These are phyloP conservation scores for Malassezia obtusa DNA, from an alignment of 1,284 basidiomycete genomes.

Conservation along the genomic window DNA sequence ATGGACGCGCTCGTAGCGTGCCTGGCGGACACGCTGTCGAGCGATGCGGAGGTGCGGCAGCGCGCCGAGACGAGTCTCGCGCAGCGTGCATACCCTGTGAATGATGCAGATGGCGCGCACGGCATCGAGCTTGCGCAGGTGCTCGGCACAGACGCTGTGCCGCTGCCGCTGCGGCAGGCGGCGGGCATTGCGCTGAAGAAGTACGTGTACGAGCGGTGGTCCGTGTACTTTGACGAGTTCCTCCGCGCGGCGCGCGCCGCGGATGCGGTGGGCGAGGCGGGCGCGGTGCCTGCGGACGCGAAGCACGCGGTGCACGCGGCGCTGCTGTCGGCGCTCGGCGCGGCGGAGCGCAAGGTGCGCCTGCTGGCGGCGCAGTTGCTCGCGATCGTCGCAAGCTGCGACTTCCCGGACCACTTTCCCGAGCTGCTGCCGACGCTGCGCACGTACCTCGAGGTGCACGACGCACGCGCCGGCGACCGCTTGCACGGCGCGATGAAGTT, in stretches of 20 bases:
- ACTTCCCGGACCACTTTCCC: constrained; percentile 44
- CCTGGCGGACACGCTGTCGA: constrained; percentile 6
- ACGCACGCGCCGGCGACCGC: constrained; percentile 10
- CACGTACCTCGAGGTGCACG: constrained; percentile 19
- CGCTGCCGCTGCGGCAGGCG: constrained; percentile 26
- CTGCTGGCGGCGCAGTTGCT: constrained; percentile 33
- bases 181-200: constrained; percentile 34
- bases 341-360: constrained; percentile 30
- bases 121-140: constrained; percentile 11
- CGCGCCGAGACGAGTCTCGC: constrained; percentile 2
- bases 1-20: constrained; percentile 14
- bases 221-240: constrained; percentile 32
- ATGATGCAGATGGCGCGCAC: constrained; percentile 1
- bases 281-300: constrained; percentile 20
- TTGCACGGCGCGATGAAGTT: constrained; percentile 40
- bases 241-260: background rate
- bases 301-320: constrained; percentile 29
- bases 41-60: constrained; percentile 4
- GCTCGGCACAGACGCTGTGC: background rate
- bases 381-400: constrained; percentile 31
- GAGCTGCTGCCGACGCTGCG: constrained; percentile 33
- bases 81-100: background rate
- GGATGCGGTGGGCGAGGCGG: constrained; percentile 15
- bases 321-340: constrained; percentile 28
- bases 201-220: constrained; percentile 40